phyloP scores from a whole-genome alignment of 1,284 basidiomycete species.

The Tilletia walkeri region DNA sequence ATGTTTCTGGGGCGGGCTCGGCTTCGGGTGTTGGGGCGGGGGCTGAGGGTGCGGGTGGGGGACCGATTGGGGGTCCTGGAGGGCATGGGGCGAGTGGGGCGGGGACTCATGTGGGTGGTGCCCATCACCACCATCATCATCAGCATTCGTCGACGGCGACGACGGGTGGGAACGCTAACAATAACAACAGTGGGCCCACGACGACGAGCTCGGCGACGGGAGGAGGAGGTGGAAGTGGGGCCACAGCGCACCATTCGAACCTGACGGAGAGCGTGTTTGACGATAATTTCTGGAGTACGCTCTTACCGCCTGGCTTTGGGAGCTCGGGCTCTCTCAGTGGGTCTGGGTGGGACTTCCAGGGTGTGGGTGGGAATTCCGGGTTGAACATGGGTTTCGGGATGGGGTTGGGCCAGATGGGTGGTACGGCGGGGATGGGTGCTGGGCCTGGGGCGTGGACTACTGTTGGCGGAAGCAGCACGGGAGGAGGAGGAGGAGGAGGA shows the following conservation, averaged over 20 bases:
- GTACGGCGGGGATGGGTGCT: not conserved
- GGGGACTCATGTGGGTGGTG: no score
- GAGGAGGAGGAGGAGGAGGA: not conserved
- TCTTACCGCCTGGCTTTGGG: constrained; percentile 45
- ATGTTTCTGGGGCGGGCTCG: not conserved
- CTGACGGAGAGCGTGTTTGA: constrained; percentile 20
- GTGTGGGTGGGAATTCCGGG: not conserved
- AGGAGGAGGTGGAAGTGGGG: not conserved
- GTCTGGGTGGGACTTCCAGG: not conserved
- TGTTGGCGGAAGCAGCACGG: not conserved
- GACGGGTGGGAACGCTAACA: not conserved
- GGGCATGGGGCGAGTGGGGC: no score
- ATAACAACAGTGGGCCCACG: constrained; percentile 11
- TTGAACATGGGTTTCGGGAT: not conserved
- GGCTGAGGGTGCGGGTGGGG: no score
- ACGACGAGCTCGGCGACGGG: constrained; percentile 19
- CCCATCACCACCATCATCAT: not conserved
- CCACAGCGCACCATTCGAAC: no score
- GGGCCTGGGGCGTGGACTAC: not conserved
- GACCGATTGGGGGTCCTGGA: no score
- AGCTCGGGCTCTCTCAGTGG: not conserved
- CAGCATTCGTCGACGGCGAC: not conserved
- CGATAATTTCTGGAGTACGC: constrained; percentile 44
- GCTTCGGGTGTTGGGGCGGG: no score
- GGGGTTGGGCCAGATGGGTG: not conserved